A percentile compares a stretch with the other conserved stretches of the same genome.
These are phyloP conservation scores for Metrosideros polymorpha DNA, from an alignment of 441 rosid species.

Conservation along the genomic window DNA sequence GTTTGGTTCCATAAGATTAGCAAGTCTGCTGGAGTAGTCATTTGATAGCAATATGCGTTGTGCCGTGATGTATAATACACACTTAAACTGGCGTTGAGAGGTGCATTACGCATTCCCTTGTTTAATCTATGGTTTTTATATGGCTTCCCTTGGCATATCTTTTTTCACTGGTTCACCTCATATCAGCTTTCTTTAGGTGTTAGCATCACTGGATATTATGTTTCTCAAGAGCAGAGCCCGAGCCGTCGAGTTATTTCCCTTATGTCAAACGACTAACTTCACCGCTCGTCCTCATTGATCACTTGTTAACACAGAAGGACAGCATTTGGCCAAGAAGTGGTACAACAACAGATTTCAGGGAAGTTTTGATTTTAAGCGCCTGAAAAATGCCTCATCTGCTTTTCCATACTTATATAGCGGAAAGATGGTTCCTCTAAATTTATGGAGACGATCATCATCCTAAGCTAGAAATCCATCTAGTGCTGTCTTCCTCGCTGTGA, in stretches of 20 bases:
- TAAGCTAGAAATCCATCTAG: background rate
- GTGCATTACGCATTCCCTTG: background rate
- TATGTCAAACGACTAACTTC: background rate
- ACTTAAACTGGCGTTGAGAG: background rate
- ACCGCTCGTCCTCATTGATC: background rate
- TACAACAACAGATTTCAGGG: background rate
- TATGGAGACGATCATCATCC: background rate
- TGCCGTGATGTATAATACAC: background rate
- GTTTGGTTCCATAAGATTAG: background rate
- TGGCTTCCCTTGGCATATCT: background rate
- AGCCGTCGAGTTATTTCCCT: background rate
- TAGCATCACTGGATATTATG: background rate
- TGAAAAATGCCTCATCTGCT: background rate
- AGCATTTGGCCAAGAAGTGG: background rate
- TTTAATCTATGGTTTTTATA: background rate
- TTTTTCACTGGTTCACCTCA: background rate
- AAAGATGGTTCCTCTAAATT: background rate
- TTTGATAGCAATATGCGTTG: background rate
- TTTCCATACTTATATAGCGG: background rate
- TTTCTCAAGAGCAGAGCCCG: background rate
- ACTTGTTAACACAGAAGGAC: background rate
- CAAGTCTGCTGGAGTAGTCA: background rate
- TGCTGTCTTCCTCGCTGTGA: background rate
- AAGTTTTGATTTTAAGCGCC: background rate
- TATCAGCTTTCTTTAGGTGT: background rate